Evolutionary conservation across 2,329 filamentous ascomycete species (phyloP).

Genomic region (Claviceps spartinae): DNA sequence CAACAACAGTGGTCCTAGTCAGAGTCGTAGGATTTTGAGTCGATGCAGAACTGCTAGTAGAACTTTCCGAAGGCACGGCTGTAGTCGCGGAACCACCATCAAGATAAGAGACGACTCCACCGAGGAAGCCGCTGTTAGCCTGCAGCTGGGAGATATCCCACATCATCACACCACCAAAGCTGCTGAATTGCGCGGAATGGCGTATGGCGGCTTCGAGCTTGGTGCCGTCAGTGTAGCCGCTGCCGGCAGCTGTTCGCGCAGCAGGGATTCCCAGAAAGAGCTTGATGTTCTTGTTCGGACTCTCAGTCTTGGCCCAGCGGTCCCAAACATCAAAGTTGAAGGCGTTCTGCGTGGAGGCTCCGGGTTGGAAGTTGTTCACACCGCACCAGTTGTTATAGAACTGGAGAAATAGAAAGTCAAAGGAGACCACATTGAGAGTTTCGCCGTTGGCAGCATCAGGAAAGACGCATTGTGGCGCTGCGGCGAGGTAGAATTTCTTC

Average conservation of each 20-base stretch:
- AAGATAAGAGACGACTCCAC: constrained; percentile 25
- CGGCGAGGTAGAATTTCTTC: constrained; percentile 49
- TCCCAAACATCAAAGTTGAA: constrained; percentile 55
- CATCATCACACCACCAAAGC: constrained; percentile 56
- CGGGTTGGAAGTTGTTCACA: constrained; percentile 33
- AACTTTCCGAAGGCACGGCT: not conserved
- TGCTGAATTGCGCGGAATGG: constrained; percentile 40
- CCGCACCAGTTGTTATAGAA: constrained; percentile 61
- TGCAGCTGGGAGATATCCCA: constrained; percentile 53
- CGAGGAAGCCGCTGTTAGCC: constrained; percentile 42
- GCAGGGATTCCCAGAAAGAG: constrained; percentile 49
- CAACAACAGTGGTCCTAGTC: not conserved
- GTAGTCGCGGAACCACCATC: constrained; percentile 2
- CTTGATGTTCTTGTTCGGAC: constrained; percentile 46
- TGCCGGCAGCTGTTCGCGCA: constrained; percentile 33
- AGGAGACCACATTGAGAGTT: constrained; percentile 40
- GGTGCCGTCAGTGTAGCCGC: constrained; percentile 38
- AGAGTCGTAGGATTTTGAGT: not conserved
- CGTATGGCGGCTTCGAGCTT: constrained; percentile 35
- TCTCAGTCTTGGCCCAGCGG: constrained; percentile 43
- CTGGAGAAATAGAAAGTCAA: constrained; percentile 50
- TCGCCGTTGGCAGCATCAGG: constrained; percentile 46
- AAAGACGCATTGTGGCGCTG: constrained; percentile 55
- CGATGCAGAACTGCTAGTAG: not conserved
- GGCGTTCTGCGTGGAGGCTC: constrained; percentile 30